phyloP scores from a whole-genome alignment of 257 asterid species.

The Cruciata laevipes region DNA sequence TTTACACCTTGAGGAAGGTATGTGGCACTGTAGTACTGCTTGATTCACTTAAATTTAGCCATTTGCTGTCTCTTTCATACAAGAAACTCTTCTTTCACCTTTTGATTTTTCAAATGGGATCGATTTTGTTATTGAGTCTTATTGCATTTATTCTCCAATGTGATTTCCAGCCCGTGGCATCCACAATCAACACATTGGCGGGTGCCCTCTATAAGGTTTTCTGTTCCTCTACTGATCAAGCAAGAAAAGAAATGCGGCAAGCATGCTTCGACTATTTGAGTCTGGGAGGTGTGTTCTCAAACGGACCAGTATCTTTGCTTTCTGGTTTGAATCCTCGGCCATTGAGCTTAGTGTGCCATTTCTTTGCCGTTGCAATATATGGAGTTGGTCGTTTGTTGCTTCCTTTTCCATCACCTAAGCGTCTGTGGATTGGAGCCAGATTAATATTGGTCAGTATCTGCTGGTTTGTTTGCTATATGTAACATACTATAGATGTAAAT shows the following conservation, averaged over 20 bases:
- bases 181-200: conserved; percentile 53
- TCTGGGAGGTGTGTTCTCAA: conserved; percentile 50
- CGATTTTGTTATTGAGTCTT: not conserved
- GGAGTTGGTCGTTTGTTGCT: conserved; percentile 54
- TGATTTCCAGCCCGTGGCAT: conserved; percentile 49
- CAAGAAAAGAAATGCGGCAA: conserved; percentile 57
- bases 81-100: not conserved
- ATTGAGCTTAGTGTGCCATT: conserved; percentile 46
- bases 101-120: not conserved
- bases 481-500: no score
- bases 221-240: conserved; percentile 54
- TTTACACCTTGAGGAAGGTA: conserved; percentile 61
- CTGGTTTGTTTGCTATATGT: not conserved
- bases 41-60: not conserved
- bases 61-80: not conserved
- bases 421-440: conserved; percentile 47
- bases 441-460: conserved; percentile 27
- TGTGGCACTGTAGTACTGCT: not conserved
- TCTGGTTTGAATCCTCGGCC: conserved; percentile 58
- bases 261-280: conserved; percentile 58
- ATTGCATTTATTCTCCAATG: conserved; percentile 3
- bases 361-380: conserved; percentile 52
- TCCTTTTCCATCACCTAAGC: conserved; percentile 50
- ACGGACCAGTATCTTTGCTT: conserved; percentile 50
- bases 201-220: conserved; percentile 55